Base-by-base conservation (phyloP, 495 filamentous ascomycete genomes). In the Durotheca rogersii region DNA sequence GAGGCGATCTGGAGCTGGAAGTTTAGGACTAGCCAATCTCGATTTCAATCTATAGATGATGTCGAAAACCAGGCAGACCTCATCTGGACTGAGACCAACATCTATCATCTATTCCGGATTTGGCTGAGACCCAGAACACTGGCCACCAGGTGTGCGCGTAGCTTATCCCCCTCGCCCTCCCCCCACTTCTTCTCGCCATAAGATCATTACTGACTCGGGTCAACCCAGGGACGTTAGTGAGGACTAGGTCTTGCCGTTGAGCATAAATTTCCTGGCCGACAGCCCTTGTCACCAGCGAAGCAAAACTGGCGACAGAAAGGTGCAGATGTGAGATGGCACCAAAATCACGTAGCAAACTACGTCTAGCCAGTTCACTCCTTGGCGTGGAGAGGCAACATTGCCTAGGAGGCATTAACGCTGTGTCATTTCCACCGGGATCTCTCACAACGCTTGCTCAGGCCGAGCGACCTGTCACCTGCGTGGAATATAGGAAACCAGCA, bases 41-140 rank as follows among this genome's bases (percentile, higher is more conserved):
- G 56, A 60, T 60, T n/a, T 41, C 56, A 60, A 60, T 56, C 47
- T 52, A 55, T 56, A 60, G 41, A 51, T 56, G 46, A 51, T 47
- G 47, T 60, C 51, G 42, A 51, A 30, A 56, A 35, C 47, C 38
- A 51, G 32, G 50, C 49, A 37, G 50, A 15, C 42, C 56, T 52
- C 37, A 47, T 43, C 18, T 51, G 12, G 37, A 55, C 51, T 60
- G 56, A 60, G 56, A 60, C 56, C 51, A 44, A 27, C 51, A 52
- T 56, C 44, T 43, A 30, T 48, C 21, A 51, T 44, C 41, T 37
- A 29, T 51, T 14, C 47, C 35, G 36, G 23, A 33, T 33, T 30
- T 36, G 42, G 20, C 21, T 44, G 43, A 25, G 29, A 46, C 47
- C 34, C 32, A 32, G 23, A 17, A 12, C 3, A 14, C 31, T 31